These are phyloP conservation scores for Pythium monospermum DNA, from an alignment of 352 stramenopile species.

Conservation along the genomic window DNA sequence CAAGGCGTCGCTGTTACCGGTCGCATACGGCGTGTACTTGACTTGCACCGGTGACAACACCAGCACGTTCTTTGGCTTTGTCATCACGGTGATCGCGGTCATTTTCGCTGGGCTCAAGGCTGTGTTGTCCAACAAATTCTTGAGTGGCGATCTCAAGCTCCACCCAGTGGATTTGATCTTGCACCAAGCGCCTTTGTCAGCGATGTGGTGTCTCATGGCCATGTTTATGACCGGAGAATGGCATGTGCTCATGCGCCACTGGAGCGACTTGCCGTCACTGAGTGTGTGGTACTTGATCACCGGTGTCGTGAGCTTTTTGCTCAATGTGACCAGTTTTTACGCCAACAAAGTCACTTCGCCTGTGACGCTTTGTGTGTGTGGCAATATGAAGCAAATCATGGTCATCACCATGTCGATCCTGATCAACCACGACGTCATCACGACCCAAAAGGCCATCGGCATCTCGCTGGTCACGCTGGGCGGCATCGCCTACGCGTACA, in stretches of 20 bases:
- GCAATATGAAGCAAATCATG: conserved; percentile 93
- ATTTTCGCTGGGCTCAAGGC: conserved; percentile 91
- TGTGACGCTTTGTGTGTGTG: conserved; percentile 92
- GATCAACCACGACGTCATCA: conserved; percentile 72
- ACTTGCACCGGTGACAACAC: conserved; percentile 87
- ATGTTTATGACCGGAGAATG: conserved; percentile 80
- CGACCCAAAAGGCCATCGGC: conserved; percentile 57
- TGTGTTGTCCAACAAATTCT: conserved; percentile 90
- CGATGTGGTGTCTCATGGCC: conserved; percentile 84
- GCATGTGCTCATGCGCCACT: conserved; percentile 48
- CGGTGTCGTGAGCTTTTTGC: conserved; percentile 87
- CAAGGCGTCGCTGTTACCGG: conserved; percentile 66
- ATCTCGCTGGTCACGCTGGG: conserved; percentile 67
- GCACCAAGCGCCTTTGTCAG: conserved; percentile 90
- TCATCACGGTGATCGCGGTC: conserved; percentile 87
- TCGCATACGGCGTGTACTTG: conserved; percentile 81
- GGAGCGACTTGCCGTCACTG: conserved; percentile 53
- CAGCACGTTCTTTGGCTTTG: conserved; percentile 80
- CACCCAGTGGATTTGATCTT: conserved; percentile 91
- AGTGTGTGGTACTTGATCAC: conserved; percentile 81
- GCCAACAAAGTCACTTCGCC: conserved; percentile 93
- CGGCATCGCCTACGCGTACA: conserved; percentile 66
- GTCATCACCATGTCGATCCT: conserved; percentile 78
- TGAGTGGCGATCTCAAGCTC: conserved; percentile 91
- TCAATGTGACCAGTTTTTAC: conserved; percentile 94